A percentile compares a stretch with the other conserved stretches of the same genome.
These are phyloP conservation scores for Clarireedia monteithiana DNA, from an alignment of 2,329 filamentous ascomycete genomes.

Conservation along the genomic window DNA sequence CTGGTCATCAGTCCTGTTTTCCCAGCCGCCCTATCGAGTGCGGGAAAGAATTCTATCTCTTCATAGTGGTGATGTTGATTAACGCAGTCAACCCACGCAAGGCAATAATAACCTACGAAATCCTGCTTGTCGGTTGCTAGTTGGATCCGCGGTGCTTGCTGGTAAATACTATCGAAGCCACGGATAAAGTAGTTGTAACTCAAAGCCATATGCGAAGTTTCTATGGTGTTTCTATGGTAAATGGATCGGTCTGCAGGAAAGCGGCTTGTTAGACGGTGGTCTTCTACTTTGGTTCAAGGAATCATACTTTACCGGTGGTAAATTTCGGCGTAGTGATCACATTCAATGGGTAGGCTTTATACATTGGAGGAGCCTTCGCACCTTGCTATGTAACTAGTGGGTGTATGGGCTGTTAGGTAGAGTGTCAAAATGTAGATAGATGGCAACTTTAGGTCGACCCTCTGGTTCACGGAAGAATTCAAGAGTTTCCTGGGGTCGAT, in stretches of 20 bases:
- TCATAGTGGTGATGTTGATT: slow-evolving; percentile 29
- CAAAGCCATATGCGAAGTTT: slow-evolving; percentile 53
- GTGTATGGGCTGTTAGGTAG: too few species aligned
- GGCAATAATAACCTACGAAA: slow-evolving; percentile 51
- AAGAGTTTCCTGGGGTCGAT: too few species aligned
- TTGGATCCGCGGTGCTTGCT: slow-evolving; percentile 46
- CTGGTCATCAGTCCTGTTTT: slow-evolving; percentile 16
- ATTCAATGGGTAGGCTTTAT: not conserved
- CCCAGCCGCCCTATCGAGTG: slow-evolving; percentile 11
- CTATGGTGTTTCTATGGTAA: slow-evolving; percentile 47
- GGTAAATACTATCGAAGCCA: slow-evolving; percentile 56
- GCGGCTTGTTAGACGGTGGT: too few species aligned
- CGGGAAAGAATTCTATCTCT: slow-evolving; percentile 16
- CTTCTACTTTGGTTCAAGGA: not conserved
- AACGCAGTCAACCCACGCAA: slow-evolving; percentile 52
- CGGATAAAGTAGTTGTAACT: slow-evolving; percentile 56
- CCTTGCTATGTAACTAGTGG: too few species aligned
- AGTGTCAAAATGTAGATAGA: too few species aligned
- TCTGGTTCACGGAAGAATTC: too few species aligned
- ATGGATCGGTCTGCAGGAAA: slow-evolving; percentile 32
- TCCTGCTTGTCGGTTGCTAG: slow-evolving; percentile 41
- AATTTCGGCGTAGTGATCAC: slow-evolving; percentile 1
- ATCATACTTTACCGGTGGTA: slow-evolving; percentile 3
- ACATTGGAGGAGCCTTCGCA: not conserved
- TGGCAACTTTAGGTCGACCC: too few species aligned